Percentiles rank a stretch among this genome's conserved stretches.
Evolutionary conservation across 305 asterid genomes (phyloP).

Genomic region (Salvia sclarea): DNA sequence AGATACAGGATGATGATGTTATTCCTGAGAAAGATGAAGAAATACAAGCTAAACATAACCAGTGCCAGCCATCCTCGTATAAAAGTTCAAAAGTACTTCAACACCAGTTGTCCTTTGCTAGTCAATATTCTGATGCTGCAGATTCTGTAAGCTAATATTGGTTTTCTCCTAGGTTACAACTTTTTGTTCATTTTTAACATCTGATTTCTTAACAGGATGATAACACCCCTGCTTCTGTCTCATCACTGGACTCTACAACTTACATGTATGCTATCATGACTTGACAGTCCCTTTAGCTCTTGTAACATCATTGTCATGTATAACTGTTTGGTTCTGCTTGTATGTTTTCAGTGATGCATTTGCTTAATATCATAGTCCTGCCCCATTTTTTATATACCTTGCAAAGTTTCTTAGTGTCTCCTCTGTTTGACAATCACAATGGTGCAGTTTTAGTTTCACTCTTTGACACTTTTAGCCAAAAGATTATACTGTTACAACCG

Average conservation of each 20-base stretch:
- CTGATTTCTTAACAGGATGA: slow-evolving; percentile 63
- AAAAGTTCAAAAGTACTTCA: slow-evolving; percentile 43
- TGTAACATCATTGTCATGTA: slow-evolving; percentile 4
- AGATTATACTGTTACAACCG: background rate
- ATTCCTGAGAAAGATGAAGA: slow-evolving; percentile 62
- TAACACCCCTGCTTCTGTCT: slow-evolving; percentile 48
- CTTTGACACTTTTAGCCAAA: background rate
- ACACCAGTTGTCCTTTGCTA: slow-evolving; percentile 65
- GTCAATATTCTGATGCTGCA: slow-evolving; percentile 71
- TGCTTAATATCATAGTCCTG: background rate
- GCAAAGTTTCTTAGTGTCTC: background rate
- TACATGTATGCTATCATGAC: slow-evolving; percentile 50
- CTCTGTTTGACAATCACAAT: background rate
- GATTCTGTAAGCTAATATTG: slow-evolving; percentile 54
- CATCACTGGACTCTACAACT: slow-evolving; percentile 45
- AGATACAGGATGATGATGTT: slow-evolving; percentile 85
- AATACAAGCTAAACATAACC: slow-evolving; percentile 49
- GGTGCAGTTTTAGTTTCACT: slow-evolving; percentile 9
- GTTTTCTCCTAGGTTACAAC: background rate
- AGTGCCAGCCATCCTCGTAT: slow-evolving; percentile 40
- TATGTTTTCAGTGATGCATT: background rate
- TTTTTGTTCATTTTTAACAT: slow-evolving; percentile 24
- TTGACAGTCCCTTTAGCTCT: slow-evolving; percentile 24
- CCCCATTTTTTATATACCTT: background rate
- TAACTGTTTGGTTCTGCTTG: slow-evolving; percentile 3